These are phyloP conservation scores for Austroboletus novae-zelandiae DNA, from an alignment of 1,284 basidiomycete species.

Conservation along the genomic window DNA sequence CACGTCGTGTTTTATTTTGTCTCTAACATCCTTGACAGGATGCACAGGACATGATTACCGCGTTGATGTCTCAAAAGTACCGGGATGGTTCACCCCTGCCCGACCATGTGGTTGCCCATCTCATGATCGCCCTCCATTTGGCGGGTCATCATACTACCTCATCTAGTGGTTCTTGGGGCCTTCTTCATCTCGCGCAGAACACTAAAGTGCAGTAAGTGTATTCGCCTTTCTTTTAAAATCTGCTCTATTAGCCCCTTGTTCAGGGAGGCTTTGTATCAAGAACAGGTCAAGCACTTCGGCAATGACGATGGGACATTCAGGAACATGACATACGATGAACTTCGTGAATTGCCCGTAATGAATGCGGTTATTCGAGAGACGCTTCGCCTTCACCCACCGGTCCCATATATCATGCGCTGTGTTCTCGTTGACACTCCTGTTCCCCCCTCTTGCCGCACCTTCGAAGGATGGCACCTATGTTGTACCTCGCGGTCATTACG, in stretches of 20 bases:
- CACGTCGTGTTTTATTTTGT: background rate
- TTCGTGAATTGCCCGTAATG: slow-evolving; percentile 81
- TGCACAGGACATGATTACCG: slow-evolving; percentile 92
- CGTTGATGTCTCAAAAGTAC: slow-evolving; percentile 85
- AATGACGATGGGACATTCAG: slow-evolving; percentile 80
- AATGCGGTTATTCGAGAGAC: slow-evolving; percentile 93
- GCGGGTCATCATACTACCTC: slow-evolving; percentile 98
- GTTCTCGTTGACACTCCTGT: slow-evolving; percentile 85
- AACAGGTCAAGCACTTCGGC: slow-evolving; percentile 85
- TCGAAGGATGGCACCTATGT: slow-evolving; percentile 74
- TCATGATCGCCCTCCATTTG: slow-evolving; percentile 95
- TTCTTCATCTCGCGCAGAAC: slow-evolving; percentile 85
- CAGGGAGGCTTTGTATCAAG: slow-evolving; percentile 80
- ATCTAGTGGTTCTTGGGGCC: slow-evolving; percentile 86
- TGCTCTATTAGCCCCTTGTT: slow-evolving; percentile 1
- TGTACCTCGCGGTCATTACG: slow-evolving; percentile 89
- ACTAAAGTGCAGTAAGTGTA: slow-evolving; percentile 65
- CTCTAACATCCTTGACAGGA: slow-evolving; percentile 38
- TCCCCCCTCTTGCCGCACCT: slow-evolving; percentile 75
- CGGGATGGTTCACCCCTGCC: slow-evolving; percentile 77
- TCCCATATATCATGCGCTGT: slow-evolving; percentile 90
- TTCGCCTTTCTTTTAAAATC: background rate
- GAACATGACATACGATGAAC: slow-evolving; percentile 83
- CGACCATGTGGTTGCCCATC: slow-evolving; percentile 94
- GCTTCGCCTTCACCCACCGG: slow-evolving; percentile 88